These are phyloP conservation scores for Moesziomyces globuligerus DNA, from an alignment of 1,284 basidiomycete genomes.

Conservation along the genomic window DNA sequence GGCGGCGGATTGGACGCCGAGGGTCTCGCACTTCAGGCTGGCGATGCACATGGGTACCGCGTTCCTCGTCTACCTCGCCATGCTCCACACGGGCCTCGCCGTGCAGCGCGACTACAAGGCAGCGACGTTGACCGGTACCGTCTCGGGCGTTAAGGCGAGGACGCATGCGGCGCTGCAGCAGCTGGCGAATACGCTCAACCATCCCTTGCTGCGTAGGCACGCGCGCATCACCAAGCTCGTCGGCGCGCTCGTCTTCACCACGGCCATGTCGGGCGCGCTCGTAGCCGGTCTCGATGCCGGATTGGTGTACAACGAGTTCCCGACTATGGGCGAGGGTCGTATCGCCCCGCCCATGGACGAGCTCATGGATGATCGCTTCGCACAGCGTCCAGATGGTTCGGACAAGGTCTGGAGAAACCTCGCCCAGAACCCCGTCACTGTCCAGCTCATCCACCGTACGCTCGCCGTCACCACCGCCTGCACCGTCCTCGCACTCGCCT, in stretches of 20 bases:
- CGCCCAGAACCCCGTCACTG: constrained; percentile 96
- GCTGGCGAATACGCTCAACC: constrained; percentile 48
- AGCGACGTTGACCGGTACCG: constrained; percentile 68
- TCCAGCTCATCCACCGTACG: constrained; percentile 94
- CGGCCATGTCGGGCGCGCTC: constrained; percentile 93
- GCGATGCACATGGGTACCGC: constrained; percentile 93
- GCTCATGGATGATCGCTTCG: constrained; percentile 73
- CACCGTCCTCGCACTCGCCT: constrained; percentile 29
- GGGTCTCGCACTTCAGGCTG: constrained; percentile 95
- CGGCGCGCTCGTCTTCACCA: constrained; percentile 68
- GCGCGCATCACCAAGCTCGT: constrained; percentile 45
- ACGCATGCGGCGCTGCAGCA: constrained; percentile 1
- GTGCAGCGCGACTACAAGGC: constrained; percentile 81
- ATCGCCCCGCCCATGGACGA: constrained; percentile 84
- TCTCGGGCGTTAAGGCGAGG: constrained; percentile 32
- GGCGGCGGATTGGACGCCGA: constrained; percentile 70
- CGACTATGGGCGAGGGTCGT: constrained; percentile 86
- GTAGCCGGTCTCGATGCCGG: constrained; percentile 98
- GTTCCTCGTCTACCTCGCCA: constrained; percentile 87
- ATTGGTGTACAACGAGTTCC: constrained; percentile 96
- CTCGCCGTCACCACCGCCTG: constrained; percentile 72
- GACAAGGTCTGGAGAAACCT: constrained; percentile 82
- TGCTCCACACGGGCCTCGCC: constrained; percentile 84
- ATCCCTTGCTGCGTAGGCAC: constrained; percentile 45
- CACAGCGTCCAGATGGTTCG: constrained; percentile 74